Percentiles rank a stretch among this genome's conserved stretches.
phyloP scores from a whole-genome alignment of 768 basidiomycete genomes.

The Mycena epipterygia region DNA sequence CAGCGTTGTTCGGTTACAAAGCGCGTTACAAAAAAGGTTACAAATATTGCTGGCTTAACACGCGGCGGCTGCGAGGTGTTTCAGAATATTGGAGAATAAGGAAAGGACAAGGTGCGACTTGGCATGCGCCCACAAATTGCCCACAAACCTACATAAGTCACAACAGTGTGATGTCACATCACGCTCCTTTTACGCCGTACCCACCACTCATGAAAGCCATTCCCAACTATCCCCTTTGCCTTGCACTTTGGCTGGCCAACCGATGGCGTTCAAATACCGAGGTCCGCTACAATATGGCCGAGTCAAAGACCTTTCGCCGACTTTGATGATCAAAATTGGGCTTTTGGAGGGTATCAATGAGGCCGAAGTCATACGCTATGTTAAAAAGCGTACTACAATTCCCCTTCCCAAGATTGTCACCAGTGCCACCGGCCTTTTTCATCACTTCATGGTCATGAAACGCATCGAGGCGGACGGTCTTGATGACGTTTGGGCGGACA shows the following conservation, averaged over 20 bases:
- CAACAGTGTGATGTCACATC: neutral
- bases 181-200: neutral
- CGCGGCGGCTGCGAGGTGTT: too few relatives aligned
- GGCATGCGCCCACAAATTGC: too few relatives aligned
- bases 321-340: neutral
- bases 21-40: too few relatives aligned
- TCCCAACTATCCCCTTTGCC: neutral
- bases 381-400: conserved; percentile 4
- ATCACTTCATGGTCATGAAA: conserved; percentile 13
- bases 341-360: neutral
- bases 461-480: neutral
- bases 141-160: neutral
- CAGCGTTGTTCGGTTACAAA: too few relatives aligned
- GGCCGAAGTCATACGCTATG: conserved; percentile 7
- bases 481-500: neutral
- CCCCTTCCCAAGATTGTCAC: neutral
- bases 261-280: neutral
- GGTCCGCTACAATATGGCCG: neutral
- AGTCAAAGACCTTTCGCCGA: neutral
- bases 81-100: too few relatives aligned
- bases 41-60: too few relatives aligned
- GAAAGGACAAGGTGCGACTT: too few relatives aligned
- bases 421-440: neutral
- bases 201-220: neutral
- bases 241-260: neutral